Evolutionary conservation across 257 asterid species (phyloP).

Genomic region (Ajuga chamaepitys): DNA sequence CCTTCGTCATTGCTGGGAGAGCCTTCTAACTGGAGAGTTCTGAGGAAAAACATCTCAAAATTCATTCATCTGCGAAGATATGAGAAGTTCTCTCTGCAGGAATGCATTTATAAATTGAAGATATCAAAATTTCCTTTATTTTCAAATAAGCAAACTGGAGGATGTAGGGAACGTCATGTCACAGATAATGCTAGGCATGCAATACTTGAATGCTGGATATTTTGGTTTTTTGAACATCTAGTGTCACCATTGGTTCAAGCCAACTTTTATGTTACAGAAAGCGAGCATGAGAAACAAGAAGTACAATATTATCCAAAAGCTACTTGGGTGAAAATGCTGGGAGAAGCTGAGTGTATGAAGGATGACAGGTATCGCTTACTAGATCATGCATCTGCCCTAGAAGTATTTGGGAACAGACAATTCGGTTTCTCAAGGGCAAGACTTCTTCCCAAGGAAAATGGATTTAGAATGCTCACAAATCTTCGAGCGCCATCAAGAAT

Average conservation of each 20-base stretch:
- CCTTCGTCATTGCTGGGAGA: conserved; percentile 66
- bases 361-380: conserved; percentile 29
- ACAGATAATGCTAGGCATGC: conserved; percentile 36
- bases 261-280: conserved; percentile 79
- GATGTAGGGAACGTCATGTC: conserved; percentile 15
- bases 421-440: conserved; percentile 83
- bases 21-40: conserved; percentile 58
- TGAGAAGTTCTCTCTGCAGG: conserved; percentile 73
- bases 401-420: conserved; percentile 39
- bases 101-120: conserved; percentile 60
- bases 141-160: conserved; percentile 20
- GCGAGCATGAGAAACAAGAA: conserved; percentile 66
- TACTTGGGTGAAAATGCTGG: conserved; percentile 54
- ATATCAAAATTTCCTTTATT: conserved; percentile 47
- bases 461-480: conserved; percentile 73
- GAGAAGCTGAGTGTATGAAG: conserved; percentile 35
- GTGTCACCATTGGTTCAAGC: conserved; percentile 69
- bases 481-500: conserved; percentile 72
- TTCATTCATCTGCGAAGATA: conserved; percentile 65
- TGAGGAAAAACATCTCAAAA: conserved; percentile 64
- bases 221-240: conserved; percentile 59
- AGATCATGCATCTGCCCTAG: conserved; percentile 23
- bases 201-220: conserved; percentile 60
- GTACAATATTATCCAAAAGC: conserved; percentile 52
- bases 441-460: conserved; percentile 60